Evolutionary conservation across 495 filamentous ascomycete genomes (phyloP), one percentile per base, ranked within the genome.

Genomic region (Apiosordaria backusii): DNA sequence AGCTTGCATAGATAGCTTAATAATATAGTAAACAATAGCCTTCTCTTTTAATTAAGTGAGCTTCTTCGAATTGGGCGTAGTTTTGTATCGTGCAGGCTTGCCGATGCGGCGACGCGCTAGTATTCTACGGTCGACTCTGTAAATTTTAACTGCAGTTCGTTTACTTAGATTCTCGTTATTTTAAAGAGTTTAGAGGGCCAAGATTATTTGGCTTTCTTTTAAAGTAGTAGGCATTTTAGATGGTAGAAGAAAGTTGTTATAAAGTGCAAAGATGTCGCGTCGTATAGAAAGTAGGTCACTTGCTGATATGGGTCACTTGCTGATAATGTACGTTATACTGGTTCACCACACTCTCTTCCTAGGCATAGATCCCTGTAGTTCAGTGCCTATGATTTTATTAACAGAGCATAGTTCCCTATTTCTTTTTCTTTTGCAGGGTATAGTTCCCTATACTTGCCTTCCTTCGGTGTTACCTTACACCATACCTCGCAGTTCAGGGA

Each of bases 41-140:
- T 54, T 10, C 64, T 64, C 62, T 65, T 65, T 60, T 40, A 55
- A 62, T 26, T 69, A n/a, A n/a, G n/a, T n/a, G n/a, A n/a, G n/a
- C n/a, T n/a, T n/a, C n/a, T n/a, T n/a, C n/a, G n/a, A n/a, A 10
- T n/a, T n/a, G n/a, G n/a, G n/a, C n/a, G n/a, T n/a, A n/a, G n/a
- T n/a, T n/a, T n/a, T n/a, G n/a, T n/a, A n/a, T n/a, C n/a, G n/a
- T n/a, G n/a, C n/a, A n/a, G n/a, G n/a, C n/a, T n/a, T n/a, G n/a
- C n/a, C n/a, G n/a, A n/a, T n/a, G n/a, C n/a, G n/a, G n/a, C n/a
- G n/a, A n/a, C n/a, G n/a, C n/a, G n/a, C n/a, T n/a, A n/a, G n/a
- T n/a, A n/a, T n/a, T n/a, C n/a, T n/a, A n/a, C n/a, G n/a, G n/a
- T n/a, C n/a, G n/a, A n/a, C n/a, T n/a, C n/a, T n/a, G n/a, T n/a